Evolutionary conservation across 306 rosid species (phyloP), one percentile per base, ranked within the genome.

Genomic region (Citrullus mucosospermus): DNA sequence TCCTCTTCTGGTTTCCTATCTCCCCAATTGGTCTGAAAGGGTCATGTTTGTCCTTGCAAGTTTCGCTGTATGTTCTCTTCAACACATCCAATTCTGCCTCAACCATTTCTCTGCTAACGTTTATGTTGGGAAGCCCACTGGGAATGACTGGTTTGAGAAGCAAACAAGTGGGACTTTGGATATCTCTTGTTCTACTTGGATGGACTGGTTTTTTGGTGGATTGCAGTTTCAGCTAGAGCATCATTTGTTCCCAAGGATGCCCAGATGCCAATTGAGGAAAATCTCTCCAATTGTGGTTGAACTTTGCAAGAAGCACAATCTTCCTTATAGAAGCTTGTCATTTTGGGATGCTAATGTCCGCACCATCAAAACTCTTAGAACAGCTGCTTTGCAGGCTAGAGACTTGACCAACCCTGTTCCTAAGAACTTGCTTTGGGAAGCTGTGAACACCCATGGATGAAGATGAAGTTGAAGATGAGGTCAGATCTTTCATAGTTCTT

Each of bases 141-240:
- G 86, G 57, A 80, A 78, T 34, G 83, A 82, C 38, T 87, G 90
- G 90, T 87, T 84, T 32, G 86, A 87, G 88, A 87, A 87, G 86
- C 90, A 87, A 55, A 46, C 90, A 8, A 53, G 57, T 15, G 90
- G 90, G 82, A 87, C 90, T 3, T 6, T 87, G 15, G 90, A 87
- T 62, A 87, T 87, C n/a, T 38, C 83, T 3, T 87, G 90, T 78
- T 84, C 88, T 3, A 18, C 83, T 9, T 75, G 71, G 83, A 84
- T 87, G 88, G 90, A 87, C 25, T 87, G 90, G 90, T 76, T 82
- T 61, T 82, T 32, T 56, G 88, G 90, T 9, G 90, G 90, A 12
- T 74, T 87, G 62, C 90, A 87, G 75, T 87, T 87, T 63, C 90
- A 87, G 81, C 85, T 87, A 6, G 90, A 87, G 77, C 90, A 87